Evolutionary conservation across 2,329 filamentous ascomycete species (phyloP).

Genomic region (Hirsutella minnesotensis): DNA sequence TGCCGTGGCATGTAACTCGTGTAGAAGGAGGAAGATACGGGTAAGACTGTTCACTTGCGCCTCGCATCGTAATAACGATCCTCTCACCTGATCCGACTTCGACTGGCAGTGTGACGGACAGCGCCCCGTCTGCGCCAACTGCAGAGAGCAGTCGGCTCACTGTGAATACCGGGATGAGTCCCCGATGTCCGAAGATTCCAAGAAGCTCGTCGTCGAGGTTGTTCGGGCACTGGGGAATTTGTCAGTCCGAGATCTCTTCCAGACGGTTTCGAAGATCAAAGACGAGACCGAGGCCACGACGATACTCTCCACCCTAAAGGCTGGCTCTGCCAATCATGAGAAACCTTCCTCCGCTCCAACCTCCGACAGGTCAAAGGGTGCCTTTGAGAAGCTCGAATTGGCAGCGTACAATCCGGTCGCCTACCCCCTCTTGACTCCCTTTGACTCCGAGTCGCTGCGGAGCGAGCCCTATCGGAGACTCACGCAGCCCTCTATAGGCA

Average conservation of each 20-base stretch:
- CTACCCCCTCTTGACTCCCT: conserved; percentile 7
- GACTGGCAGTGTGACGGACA: conserved; percentile 9
- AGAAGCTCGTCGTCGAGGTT: conserved; percentile 10
- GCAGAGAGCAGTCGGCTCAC: conserved; percentile 5
- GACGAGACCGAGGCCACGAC: conserved; percentile 9
- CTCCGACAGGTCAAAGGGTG: not conserved
- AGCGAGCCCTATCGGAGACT: not conserved
- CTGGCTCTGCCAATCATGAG: not conserved
- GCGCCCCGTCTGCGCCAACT: conserved; percentile 10
- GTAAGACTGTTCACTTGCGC: conserved; percentile 4
- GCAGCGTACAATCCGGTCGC: conserved; percentile 12
- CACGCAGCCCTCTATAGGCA: not conserved
- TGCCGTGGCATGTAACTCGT: conserved; percentile 12
- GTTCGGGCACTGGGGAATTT: conserved; percentile 12
- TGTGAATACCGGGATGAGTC: conserved; percentile 11
- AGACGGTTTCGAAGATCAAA: conserved; percentile 11
- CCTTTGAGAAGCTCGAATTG: conserved; percentile 7
- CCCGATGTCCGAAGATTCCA: conserved; percentile 3
- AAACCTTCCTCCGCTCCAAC: not conserved
- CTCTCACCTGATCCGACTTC: not conserved
- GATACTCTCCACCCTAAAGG: conserved; percentile 11
- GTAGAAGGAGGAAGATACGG: conserved; percentile 12
- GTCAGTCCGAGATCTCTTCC: conserved; percentile 7
- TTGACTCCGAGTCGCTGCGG: not conserved
- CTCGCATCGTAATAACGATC: not conserved